Evolutionary conservation across 2,329 filamentous ascomycete species (phyloP).

Genomic region (Canariomyces notabilis): DNA sequence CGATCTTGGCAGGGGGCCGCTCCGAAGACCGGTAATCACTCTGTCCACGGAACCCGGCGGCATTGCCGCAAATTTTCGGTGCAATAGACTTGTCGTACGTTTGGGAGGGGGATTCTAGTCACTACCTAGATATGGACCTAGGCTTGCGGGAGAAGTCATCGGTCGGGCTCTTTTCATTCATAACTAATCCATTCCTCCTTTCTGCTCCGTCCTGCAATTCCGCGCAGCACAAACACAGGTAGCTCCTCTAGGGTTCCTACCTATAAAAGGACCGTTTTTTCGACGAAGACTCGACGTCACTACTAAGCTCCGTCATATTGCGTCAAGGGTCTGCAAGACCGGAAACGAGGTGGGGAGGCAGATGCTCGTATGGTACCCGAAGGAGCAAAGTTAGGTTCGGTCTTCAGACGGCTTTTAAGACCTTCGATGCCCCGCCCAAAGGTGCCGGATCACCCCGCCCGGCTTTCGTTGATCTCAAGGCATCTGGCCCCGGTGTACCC

Average conservation of each 20-base stretch:
- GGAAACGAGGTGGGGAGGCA: slow-evolving; percentile 17
- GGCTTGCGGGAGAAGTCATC: background rate
- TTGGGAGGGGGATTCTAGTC: background rate
- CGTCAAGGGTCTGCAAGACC: background rate
- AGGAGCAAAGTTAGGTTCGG: slow-evolving; percentile 20
- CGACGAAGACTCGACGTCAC: background rate
- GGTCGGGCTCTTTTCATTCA: background rate
- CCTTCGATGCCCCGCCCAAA: slow-evolving; percentile 29
- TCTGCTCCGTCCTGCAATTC: background rate
- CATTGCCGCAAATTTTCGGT: background rate
- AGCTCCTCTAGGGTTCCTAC: background rate
- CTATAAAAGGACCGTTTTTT: background rate
- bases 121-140: background rate
- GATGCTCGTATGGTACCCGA: slow-evolving; percentile 20
- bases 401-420: slow-evolving; percentile 22
- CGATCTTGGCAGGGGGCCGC: slow-evolving; percentile 9
- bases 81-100: background rate
- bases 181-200: background rate
- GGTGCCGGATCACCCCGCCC: slow-evolving; percentile 25
- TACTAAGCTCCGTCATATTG: background rate
- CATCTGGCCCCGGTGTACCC: slow-evolving; percentile 32
- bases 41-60: background rate
- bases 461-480: slow-evolving; percentile 35
- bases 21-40: slow-evolving; percentile 4
- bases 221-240: background rate